These are phyloP conservation scores for Saturnispora saitoi DNA, from an alignment of 805 yeast genomes.

Conservation along the genomic window DNA sequence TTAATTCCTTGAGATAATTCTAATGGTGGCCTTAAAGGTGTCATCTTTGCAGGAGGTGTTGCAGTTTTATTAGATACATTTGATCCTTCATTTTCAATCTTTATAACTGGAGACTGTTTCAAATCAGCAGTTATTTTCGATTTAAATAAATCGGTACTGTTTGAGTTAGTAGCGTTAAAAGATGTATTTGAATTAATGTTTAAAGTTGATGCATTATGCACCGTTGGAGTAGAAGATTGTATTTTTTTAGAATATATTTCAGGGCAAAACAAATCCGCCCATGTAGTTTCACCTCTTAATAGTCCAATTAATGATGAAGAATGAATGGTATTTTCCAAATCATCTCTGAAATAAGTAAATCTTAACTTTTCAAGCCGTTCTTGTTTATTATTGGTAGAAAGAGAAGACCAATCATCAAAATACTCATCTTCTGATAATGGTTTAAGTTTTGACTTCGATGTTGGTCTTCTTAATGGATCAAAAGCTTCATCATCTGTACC, in stretches of 20 bases:
- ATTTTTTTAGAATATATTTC: slow-evolving; percentile 25
- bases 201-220: neutral
- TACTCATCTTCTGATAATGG: slow-evolving; percentile 7
- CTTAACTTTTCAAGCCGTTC: slow-evolving; percentile 45
- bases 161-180: neutral
- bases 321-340: slow-evolving; percentile 80
- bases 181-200: neutral
- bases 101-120: neutral
- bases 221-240: neutral
- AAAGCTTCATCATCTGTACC: neutral
- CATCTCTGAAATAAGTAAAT: slow-evolving; percentile 89
- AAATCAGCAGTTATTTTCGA: neutral
- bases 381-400: slow-evolving; percentile 11
- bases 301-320: slow-evolving; percentile 83
- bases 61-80: neutral
- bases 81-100: neutral
- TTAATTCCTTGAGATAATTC: neutral
- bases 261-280: slow-evolving; percentile 54
- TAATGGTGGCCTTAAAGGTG: neutral
- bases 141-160: neutral
- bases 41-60: neutral
- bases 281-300: slow-evolving; percentile 41
- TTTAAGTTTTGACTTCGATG: neutral
- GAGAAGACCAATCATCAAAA: slow-evolving; percentile 10
- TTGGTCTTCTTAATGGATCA: neutral